These are phyloP conservation scores for Cladophialophora immunda DNA, from an alignment of 2,329 filamentous ascomycete genomes.

Conservation along the genomic window DNA sequence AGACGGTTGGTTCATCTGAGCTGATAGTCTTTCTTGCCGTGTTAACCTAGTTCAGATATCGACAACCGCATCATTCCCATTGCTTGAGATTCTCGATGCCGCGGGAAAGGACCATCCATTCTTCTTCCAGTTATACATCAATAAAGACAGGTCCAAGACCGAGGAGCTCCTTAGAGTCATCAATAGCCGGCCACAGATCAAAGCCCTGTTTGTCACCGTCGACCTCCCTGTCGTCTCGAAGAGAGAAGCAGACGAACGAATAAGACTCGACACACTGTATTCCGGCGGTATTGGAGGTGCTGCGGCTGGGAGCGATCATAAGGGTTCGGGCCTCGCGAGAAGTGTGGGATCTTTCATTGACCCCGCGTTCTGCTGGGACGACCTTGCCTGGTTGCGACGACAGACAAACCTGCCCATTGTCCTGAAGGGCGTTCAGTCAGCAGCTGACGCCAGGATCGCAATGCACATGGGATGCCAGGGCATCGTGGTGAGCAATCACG, in stretches of 20 bases:
- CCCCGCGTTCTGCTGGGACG: constrained; percentile 61
- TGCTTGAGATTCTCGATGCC: constrained; percentile 61
- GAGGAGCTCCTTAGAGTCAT: constrained; percentile 60
- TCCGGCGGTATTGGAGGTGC: constrained; percentile 19
- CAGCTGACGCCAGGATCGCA: constrained; percentile 63
- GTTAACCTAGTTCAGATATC: constrained; percentile 19
- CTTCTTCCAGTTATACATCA: constrained; percentile 68
- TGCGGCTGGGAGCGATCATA: constrained; percentile 56
- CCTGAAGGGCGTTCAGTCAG: constrained; percentile 65
- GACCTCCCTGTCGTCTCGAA: constrained; percentile 64
- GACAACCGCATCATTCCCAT: constrained; percentile 67
- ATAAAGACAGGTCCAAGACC: constrained; percentile 63
- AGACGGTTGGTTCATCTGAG: constrained; percentile 61
- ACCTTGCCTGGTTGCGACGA: constrained; percentile 62
- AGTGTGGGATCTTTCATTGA: constrained; percentile 57
- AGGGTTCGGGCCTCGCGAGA: constrained; percentile 60
- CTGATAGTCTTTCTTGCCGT: neutral
- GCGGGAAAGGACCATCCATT: constrained; percentile 31
- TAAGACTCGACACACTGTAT: constrained; percentile 46
- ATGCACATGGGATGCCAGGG: constrained; percentile 62
- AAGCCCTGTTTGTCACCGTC: constrained; percentile 56
- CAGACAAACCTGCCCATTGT: constrained; percentile 61
- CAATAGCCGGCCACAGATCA: constrained; percentile 60
- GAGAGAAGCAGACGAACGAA: constrained; percentile 66
- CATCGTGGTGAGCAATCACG: constrained; percentile 67